Conservation (phyloP, 768 basidiomycete genomes). For the Tricholoma furcatifolium region DNA sequence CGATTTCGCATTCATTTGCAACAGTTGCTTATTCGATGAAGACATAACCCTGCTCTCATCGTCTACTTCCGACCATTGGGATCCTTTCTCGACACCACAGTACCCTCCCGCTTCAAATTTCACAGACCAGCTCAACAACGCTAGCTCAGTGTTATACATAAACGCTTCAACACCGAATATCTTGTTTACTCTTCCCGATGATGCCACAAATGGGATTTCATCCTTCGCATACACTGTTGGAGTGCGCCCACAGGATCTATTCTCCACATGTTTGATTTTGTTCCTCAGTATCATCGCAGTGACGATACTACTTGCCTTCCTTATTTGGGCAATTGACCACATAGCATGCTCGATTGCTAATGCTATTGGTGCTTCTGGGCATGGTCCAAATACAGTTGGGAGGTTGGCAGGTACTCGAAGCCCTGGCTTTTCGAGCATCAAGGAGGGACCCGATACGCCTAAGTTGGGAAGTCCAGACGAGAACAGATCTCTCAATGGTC, state of each 20-base stretch:
- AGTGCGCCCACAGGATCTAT: constrained; percentile 76
- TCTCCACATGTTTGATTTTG: constrained; percentile 76
- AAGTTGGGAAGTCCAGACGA: constrained; percentile 36
- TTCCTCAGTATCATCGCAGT: constrained; percentile 79
- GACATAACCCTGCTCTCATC: constrained; percentile 72
- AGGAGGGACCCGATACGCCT: constrained; percentile 47
- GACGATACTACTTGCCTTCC: constrained; percentile 64
- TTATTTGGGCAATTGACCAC: constrained; percentile 75
- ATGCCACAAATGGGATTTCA: constrained; percentile 66
- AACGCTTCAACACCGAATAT: constrained; percentile 65
- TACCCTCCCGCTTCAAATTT: constrained; percentile 73
- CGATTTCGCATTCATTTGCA: constrained; percentile 5
- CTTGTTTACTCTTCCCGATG: constrained; percentile 67
- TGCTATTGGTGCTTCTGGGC: constrained; percentile 14
- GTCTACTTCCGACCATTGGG: constrained; percentile 54
- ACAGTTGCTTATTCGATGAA: constrained; percentile 26
- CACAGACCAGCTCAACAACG: constrained; percentile 68
- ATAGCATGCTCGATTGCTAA: constrained; percentile 37
- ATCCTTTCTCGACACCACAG: constrained; percentile 55
- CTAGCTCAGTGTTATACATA: constrained; percentile 75
- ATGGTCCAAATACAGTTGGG: constrained; percentile 16
- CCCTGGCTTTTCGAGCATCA: constrained; percentile 40
- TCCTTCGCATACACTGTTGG: constrained; percentile 87
- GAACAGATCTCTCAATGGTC: constrained; percentile 45
- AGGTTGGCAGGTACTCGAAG: constrained; percentile 33